A percentile compares a stretch with the other conserved stretches of the same genome.
These are phyloP conservation scores for Candida nanaspora DNA, from an alignment of 805 yeast genomes.

Conservation along the genomic window DNA sequence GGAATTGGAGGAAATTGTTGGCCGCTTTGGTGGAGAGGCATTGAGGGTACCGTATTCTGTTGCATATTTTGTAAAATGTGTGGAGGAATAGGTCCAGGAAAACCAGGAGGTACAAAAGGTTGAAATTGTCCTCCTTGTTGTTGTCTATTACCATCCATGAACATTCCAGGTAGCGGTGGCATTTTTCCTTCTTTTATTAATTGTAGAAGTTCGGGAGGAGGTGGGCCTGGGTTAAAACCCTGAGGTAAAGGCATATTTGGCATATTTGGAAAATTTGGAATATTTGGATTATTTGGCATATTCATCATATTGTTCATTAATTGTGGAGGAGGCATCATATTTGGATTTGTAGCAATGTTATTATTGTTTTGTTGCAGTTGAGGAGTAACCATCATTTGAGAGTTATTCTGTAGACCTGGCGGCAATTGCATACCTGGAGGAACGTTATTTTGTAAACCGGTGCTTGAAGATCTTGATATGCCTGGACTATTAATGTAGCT, in stretches of 20 bases:
- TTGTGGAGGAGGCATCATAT: not conserved
- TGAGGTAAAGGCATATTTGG: conserved; percentile 1
- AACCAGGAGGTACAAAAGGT: too few species aligned
- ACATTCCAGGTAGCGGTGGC: conserved; percentile 23
- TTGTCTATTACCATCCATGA: too few species aligned
- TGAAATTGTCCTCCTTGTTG: too few species aligned
- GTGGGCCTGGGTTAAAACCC: conserved; percentile 14
- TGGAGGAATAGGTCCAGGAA: too few species aligned
- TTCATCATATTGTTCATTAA: not conserved
- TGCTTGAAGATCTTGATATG: not conserved
- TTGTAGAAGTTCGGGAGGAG: conserved; percentile 21
- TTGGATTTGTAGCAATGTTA: not conserved
- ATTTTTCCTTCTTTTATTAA: conserved; percentile 20
- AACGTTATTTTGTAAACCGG: not conserved
- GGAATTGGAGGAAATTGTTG: too few species aligned
- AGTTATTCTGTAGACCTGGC: conserved; percentile 1
- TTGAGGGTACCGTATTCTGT: too few species aligned
- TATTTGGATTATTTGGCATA: not conserved
- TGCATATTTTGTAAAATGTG: too few species aligned
- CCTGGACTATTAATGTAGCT: too few species aligned
- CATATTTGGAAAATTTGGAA: conserved; percentile 6
- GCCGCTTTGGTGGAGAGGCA: too few species aligned
- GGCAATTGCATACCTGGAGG: conserved; percentile 2
- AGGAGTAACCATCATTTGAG: not conserved
- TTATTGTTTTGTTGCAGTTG: not conserved